Conservation (phyloP, 1,284 basidiomycete genomes). For the Ganoderma meredithae region DNA sequence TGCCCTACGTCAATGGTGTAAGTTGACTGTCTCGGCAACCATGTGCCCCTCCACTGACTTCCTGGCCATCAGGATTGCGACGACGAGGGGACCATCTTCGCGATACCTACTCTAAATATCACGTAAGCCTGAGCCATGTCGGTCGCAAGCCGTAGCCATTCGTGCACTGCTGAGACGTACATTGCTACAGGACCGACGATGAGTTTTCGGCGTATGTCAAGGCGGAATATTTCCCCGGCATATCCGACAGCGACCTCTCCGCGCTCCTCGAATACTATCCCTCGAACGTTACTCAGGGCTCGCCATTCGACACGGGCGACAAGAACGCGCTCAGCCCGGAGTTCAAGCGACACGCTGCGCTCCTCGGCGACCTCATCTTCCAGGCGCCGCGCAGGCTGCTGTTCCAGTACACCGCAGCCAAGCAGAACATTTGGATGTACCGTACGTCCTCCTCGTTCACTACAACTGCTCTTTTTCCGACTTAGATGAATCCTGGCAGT, state of each 20-base stretch:
- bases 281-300: conserved; percentile 51
- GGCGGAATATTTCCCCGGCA: conserved; percentile 43
- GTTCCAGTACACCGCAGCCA: conserved; percentile 25
- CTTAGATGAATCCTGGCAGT: not conserved
- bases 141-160: not conserved
- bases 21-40: not conserved
- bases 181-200: conserved; percentile 17
- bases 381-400: conserved; percentile 1
- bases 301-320: conserved; percentile 56
- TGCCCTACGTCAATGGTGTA: conserved; percentile 41
- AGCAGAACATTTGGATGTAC: conserved; percentile 25
- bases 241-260: conserved; percentile 39
- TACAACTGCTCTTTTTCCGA: not conserved
- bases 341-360: conserved; percentile 56
- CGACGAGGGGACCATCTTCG: conserved; percentile 43
- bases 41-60: not conserved
- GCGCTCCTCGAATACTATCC: conserved; percentile 50
- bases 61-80: conserved; percentile 35
- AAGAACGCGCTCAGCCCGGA: conserved; percentile 52
- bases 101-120: conserved; percentile 26
- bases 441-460: conserved; percentile 49
- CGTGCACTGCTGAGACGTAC: not conserved
- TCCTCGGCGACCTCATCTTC: conserved; percentile 49
- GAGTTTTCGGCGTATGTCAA: conserved; percentile 15
- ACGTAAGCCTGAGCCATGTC: conserved; percentile 19